phyloP scores from a whole-genome alignment of 2,329 filamentous ascomycete species.

The Zymoseptoria pseudotritici region DNA sequence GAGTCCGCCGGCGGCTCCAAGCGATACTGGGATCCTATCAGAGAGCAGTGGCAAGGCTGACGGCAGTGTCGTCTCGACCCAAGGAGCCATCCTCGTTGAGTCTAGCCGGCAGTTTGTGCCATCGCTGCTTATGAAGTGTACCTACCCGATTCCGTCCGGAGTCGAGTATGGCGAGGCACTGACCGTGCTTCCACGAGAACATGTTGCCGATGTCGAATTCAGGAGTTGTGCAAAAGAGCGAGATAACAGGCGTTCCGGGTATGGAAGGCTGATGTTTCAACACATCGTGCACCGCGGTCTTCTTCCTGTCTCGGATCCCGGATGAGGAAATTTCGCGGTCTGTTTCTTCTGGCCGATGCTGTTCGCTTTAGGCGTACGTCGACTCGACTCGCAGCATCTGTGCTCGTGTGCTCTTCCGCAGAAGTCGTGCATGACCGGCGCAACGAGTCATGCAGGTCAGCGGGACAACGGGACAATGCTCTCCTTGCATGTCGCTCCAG shows the following conservation, averaged over 20 bases:
- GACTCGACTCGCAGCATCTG: not conserved
- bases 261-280: not conserved
- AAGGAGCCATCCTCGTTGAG: not conserved
- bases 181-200: not conserved
- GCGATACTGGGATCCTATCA: constrained; percentile 12
- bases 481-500: too few relatives aligned
- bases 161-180: not conserved
- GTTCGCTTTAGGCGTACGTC: not conserved
- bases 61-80: not conserved
- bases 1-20: not conserved
- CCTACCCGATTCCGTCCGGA: not conserved
- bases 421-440: not conserved
- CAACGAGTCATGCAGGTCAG: not conserved
- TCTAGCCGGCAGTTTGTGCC: not conserved
- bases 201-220: not conserved
- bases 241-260: not conserved
- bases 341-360: too few relatives aligned
- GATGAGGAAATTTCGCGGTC: too few relatives aligned
- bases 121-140: not conserved
- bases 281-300: not conserved
- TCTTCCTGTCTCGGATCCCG: not conserved
- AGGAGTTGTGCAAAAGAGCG: not conserved
- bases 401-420: not conserved
- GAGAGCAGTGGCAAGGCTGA: constrained; percentile 5
- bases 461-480: too few relatives aligned